Evolutionary conservation across 805 yeast genomes (phyloP), one percentile per base, ranked within the genome.

Genomic region (Hyphopichia homilentoma): DNA sequence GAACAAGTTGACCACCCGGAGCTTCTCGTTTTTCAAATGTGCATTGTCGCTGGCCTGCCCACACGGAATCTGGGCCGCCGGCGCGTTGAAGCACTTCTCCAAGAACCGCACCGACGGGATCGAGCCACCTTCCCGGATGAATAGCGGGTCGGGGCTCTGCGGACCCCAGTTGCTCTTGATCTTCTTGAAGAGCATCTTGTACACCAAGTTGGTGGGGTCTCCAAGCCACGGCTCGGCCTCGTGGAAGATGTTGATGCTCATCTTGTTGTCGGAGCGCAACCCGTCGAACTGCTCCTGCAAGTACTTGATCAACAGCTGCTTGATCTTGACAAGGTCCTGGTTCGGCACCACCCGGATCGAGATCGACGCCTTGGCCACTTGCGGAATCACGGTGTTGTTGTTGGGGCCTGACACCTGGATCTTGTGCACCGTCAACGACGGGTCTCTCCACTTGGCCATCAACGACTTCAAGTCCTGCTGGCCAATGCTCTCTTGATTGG

Each of bases 181-280:
- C 31, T 84, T 86, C 16, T 75, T 62, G 34, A 71, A 68, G 21
- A 93, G 62, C 6, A 83, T 69, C 45, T 75, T 70, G 54, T 84
- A 93, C 2, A 89, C 86, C 26, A 69, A 70, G 49, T 85, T 88
- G 9, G 68, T 59, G 9, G 89, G 83, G 45, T 93, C 88, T 4
- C 97, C 97, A 7, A 90, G 62, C 98, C 98, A 90, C 2, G 97
- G 95, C 47, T 89, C 97, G 0, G 96, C 95, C 50, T 84, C 90
- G 49, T 87, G 88, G 37, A 80, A 70, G 25, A 89, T 70, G 16
- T 71, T 65, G 14, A 89, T 61, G 8, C 59, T 54, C 22, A 90
- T 47, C 18, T 72, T 69, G 54, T 93, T 93, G 5, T 72, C 74
- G 0, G 93, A 73, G 2, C 66, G 48, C 20, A 86, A 54, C 9